Conservation (phyloP, 1,284 basidiomycete genomes). For the Tilletia setariae region DNA sequence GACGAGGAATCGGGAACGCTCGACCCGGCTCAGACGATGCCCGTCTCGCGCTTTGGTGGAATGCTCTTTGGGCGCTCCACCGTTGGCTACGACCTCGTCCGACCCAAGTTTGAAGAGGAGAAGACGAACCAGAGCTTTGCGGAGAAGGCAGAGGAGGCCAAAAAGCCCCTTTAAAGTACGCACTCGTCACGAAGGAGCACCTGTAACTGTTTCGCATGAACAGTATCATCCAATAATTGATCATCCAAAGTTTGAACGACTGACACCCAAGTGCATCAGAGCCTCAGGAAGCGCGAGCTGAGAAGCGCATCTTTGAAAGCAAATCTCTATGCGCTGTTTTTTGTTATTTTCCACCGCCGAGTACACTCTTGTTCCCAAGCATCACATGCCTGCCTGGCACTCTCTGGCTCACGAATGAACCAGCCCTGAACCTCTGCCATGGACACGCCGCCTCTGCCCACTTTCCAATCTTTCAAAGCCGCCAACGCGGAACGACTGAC, state of each 20-base stretch:
- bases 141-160: background rate
- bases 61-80: constrained; percentile 31
- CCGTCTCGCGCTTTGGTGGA: constrained; percentile 37
- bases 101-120: constrained; percentile 32
- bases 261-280: too few species aligned
- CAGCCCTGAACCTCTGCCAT: constrained; percentile 54
- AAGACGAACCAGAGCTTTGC: constrained; percentile 30
- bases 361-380: constrained; percentile 29
- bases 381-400: constrained; percentile 38
- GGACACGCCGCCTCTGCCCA: constrained; percentile 45
- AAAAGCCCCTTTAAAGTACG: background rate
- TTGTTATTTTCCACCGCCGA: background rate
- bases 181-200: too few species aligned
- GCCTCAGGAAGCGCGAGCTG: too few species aligned
- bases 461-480: constrained; percentile 11
- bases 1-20: constrained; percentile 31
- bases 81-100: constrained; percentile 34
- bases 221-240: too few species aligned
- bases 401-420: constrained; percentile 51
- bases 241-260: too few species aligned
- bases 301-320: too few species aligned
- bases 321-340: too few species aligned
- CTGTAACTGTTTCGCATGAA: too few species aligned
- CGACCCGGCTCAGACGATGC: constrained; percentile 34
- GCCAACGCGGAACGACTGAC: background rate